Evolutionary conservation across 495 filamentous ascomycete genomes (phyloP), one percentile per base, ranked within the genome.

Genomic region (Tuber melanosporum): DNA sequence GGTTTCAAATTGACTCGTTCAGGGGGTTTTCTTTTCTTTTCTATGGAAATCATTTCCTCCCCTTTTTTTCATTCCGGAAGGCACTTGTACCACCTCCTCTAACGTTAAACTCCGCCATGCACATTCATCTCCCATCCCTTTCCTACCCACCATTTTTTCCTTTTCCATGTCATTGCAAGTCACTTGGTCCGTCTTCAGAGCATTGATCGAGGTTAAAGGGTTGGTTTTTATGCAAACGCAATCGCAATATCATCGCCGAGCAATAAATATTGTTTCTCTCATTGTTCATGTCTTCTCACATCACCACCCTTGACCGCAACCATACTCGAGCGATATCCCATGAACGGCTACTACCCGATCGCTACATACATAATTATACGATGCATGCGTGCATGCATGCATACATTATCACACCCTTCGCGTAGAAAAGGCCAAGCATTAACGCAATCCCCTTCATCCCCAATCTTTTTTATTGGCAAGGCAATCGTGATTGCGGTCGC

Each of bases 21-120:
- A 52, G 41, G 72, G 57, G 72, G 6, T 6, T 52, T 52, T 39
- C 72, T 73, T 52, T 26, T 20, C 47, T 73, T 73, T 47, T 22
- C 47, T 10, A n/a, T 10, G 22, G 8, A 52, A n/a, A 9, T 73
- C 22, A 73, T 73, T 10, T 10, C 42, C 42, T 10, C 42, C 26
- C 26, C 6, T 46, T 73, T 26, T 73, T 14, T 41, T 41, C 39
- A 9, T 73, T 3, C 4, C 45, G 0, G 6, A 47, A 47, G 72
- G 44, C 10, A 49, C 12, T 14, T 32, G 32, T 32, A 32, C 32
- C 32, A 12, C 26, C 45, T 49, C 8, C 22, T n/a, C 14, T 57
- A 14, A 26, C 32, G 32, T n/a, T n/a, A n/a, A n/a, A 57, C 22
- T 26, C 22, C 52, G 8, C 22, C 52, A 26, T 57, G 47, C 12